phyloP scores from a whole-genome alignment of 495 filamentous ascomycete genomes.

The Aspergillus affinis region DNA sequence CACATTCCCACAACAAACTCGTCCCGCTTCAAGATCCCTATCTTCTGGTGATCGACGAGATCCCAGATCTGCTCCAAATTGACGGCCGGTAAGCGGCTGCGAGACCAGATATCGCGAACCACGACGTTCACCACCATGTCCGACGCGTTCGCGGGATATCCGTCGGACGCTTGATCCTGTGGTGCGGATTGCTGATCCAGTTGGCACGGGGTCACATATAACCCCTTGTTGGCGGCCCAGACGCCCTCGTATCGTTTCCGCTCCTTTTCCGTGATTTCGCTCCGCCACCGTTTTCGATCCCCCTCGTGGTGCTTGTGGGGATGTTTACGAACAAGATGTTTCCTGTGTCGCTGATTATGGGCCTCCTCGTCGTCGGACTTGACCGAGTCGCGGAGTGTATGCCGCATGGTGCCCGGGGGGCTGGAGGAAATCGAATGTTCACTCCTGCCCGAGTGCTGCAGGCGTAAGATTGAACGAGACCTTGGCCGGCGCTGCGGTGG shows the following conservation, averaged over 20 bases:
- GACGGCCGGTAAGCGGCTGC: constrained; percentile 66
- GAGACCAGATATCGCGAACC: constrained; percentile 81
- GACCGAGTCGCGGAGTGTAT: constrained; percentile 69
- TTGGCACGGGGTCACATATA: constrained; percentile 42
- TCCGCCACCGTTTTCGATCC: constrained; percentile 78
- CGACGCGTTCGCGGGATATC: constrained; percentile 28
- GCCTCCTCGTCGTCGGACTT: constrained; percentile 59
- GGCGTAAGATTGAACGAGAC: constrained; percentile 40
- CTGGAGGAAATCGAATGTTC: constrained; percentile 51
- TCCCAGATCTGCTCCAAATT: constrained; percentile 81
- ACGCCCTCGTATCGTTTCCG: constrained; percentile 93
- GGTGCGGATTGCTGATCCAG: constrained; percentile 2
- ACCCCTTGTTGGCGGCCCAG: constrained; percentile 88
- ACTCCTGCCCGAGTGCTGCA: constrained; percentile 33
- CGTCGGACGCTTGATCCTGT: constrained; percentile 3
- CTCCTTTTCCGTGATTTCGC: constrained; percentile 72
- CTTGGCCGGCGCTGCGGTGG: constrained; percentile 52
- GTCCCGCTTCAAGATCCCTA: constrained; percentile 63
- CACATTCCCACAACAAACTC: constrained; percentile 97
- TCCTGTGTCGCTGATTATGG: constrained; percentile 41
- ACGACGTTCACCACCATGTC: constrained; percentile 75
- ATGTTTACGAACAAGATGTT: constrained; percentile 61
- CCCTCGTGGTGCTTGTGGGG: constrained; percentile 89
- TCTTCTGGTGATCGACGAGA: constrained; percentile 66
- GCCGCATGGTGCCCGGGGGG: constrained; percentile 60